These are phyloP conservation scores for Populus davidiana DNA, from an alignment of 345 rosid species.

Conservation along the genomic window DNA sequence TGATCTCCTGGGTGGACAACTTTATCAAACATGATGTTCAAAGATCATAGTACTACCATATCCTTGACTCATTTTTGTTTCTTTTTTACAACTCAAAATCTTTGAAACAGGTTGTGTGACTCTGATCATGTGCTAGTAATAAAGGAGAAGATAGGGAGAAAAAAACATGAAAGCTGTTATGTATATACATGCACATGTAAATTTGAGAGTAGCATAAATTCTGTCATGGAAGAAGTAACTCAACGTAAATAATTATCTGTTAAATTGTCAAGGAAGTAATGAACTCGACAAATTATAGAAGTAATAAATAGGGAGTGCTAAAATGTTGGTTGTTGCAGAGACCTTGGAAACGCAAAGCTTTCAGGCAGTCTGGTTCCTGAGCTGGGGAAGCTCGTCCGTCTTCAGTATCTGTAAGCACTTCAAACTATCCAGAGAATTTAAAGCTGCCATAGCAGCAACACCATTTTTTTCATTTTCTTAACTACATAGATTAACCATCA, in stretches of 20 bases:
- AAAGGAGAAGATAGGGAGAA: not conserved
- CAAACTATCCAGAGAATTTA: not conserved
- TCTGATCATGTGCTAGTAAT: not conserved
- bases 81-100: not conserved
- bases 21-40: not conserved
- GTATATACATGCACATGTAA: not conserved
- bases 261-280: not conserved
- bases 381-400: conserved; percentile 62
- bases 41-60: not conserved
- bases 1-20: not conserved
- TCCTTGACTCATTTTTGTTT: not conserved
- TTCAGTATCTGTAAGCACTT: conserved; percentile 60
- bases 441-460: not conserved
- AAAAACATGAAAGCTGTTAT: not conserved
- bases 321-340: conserved; percentile 36
- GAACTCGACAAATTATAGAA: not conserved
- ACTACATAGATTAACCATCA: not conserved
- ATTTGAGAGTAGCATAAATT: not conserved
- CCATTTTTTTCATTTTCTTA: not conserved
- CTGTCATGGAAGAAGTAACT: not conserved
- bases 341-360: conserved; percentile 71
- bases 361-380: conserved; percentile 64
- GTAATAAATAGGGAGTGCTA: not conserved
- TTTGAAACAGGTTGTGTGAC: not conserved
- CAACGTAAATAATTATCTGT: not conserved